Percentiles rank a stretch among this genome's conserved stretches.
Conservation (phyloP, 768 basidiomycete species). For the Lepiota brunneoincarnata region DNA sequence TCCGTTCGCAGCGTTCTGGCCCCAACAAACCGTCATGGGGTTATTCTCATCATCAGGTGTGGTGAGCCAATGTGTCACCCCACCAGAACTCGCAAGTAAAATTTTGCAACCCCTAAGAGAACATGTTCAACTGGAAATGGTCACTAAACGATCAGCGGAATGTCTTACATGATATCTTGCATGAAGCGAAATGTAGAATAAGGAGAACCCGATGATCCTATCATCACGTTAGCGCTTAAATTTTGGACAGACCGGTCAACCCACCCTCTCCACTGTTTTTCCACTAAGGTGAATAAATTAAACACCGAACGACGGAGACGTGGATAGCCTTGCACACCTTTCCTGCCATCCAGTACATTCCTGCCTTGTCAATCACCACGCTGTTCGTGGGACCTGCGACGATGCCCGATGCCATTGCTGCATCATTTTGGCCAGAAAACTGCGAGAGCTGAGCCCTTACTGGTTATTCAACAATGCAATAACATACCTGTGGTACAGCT, state of each 20-base stretch:
- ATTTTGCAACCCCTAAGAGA: conserved; percentile 74
- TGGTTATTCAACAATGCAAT: neutral
- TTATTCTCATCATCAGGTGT: conserved; percentile 70
- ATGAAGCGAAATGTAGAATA: conserved; percentile 86
- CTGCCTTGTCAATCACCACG: conserved; percentile 79
- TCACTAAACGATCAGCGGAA: neutral
- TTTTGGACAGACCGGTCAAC: conserved; percentile 4
- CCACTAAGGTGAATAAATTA: conserved; percentile 50
- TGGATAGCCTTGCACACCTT: conserved; percentile 44
- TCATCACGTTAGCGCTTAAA: neutral
- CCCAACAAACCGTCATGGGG: conserved; percentile 85
- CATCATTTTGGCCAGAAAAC: conserved; percentile 72
- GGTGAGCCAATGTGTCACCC: conserved; percentile 85
- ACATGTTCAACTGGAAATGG: conserved; percentile 4
- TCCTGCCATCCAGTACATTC: conserved; percentile 87
- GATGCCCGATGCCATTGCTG: conserved; percentile 62
- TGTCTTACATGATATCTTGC: conserved; percentile 76
- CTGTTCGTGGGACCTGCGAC: conserved; percentile 81
- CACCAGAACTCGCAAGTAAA: conserved; percentile 66
- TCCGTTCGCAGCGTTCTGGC: conserved; percentile 84
- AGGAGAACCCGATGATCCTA: conserved; percentile 85
- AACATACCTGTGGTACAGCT: conserved; percentile 69
- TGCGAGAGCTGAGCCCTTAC: conserved; percentile 21
- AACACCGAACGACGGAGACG: neutral
- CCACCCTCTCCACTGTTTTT: conserved; percentile 92